These are phyloP conservation scores for Vitis hybrid DNA, from an alignment of 177 flowering plant species.

Conservation along the genomic window DNA sequence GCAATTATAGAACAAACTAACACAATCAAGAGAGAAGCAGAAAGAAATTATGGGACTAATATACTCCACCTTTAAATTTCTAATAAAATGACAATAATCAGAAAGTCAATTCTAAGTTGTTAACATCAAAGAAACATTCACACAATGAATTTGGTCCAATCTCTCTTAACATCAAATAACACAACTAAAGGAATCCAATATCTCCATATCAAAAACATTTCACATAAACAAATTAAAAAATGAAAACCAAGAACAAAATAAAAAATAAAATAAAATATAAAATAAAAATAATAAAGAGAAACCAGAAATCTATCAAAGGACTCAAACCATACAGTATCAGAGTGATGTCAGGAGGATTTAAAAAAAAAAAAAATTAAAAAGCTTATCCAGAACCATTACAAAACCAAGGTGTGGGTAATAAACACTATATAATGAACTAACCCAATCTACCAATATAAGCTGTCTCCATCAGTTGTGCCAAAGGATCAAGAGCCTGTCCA, in stretches of 20 bases:
- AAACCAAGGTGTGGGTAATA: background rate
- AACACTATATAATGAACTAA: constrained; percentile 19
- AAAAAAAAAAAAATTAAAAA: background rate
- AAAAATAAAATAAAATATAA: background rate
- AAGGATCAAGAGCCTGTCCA: constrained; percentile 90
- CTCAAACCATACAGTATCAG: background rate
- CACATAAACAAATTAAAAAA: background rate
- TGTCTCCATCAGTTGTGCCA: constrained; percentile 90
- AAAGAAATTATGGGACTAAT: too few relatives aligned
- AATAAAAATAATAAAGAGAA: background rate
- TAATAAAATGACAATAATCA: background rate
- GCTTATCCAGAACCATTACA: background rate
- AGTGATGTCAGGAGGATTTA: background rate
- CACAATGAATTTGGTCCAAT: background rate
- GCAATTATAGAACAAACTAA: too few relatives aligned
- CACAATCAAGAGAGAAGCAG: too few relatives aligned
- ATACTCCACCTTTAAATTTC: background rate
- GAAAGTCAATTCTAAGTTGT: background rate
- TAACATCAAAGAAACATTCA: background rate
- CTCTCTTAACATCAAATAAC: too few relatives aligned
- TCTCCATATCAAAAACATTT: background rate
- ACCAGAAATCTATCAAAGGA: background rate
- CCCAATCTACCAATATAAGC: constrained; percentile 94
- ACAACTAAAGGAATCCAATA: background rate
- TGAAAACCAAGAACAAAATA: background rate